These are phyloP conservation scores for Pseudophaeomoniella oleicola DNA, from an alignment of 2,329 filamentous ascomycete species.

Conservation along the genomic window DNA sequence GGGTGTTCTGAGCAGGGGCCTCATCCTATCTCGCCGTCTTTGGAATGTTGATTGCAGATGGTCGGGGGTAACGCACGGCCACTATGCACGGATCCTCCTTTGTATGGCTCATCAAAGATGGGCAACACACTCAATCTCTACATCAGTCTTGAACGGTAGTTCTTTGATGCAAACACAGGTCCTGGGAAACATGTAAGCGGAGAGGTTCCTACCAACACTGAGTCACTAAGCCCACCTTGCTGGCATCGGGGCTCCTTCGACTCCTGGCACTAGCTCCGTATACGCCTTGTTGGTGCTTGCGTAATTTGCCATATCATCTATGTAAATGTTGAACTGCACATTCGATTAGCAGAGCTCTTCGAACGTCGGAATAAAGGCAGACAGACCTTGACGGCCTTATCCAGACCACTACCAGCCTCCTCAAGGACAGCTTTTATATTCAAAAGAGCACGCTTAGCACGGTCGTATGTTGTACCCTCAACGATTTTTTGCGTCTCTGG, in stretches of 20 bases:
- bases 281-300: conserved; percentile 9
- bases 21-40: neutral
- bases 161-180: conserved; percentile 13
- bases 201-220: neutral
- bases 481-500: conserved; percentile 10
- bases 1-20: neutral
- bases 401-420: conserved; percentile 6
- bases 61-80: conserved; percentile 2
- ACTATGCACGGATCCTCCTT: neutral
- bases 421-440: conserved; percentile 9
- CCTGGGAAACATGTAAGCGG: conserved; percentile 5
- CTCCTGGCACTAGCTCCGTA: neutral
- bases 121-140: conserved; percentile 13
- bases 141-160: conserved; percentile 12
- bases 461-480: conserved; percentile 4
- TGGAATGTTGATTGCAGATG: conserved; percentile 4
- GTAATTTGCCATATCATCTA: conserved; percentile 9
- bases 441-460: conserved; percentile 2
- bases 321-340: conserved; percentile 8
- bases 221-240: neutral
- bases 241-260: no score
- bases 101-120: conserved; percentile 9
- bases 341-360: neutral
- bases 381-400: conserved; percentile 8
- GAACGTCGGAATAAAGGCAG: neutral